Evolutionary conservation across 2,329 filamentous ascomycete genomes (phyloP), one percentile per base, ranked within the genome.

Genomic region (Epichloe sibirici): DNA sequence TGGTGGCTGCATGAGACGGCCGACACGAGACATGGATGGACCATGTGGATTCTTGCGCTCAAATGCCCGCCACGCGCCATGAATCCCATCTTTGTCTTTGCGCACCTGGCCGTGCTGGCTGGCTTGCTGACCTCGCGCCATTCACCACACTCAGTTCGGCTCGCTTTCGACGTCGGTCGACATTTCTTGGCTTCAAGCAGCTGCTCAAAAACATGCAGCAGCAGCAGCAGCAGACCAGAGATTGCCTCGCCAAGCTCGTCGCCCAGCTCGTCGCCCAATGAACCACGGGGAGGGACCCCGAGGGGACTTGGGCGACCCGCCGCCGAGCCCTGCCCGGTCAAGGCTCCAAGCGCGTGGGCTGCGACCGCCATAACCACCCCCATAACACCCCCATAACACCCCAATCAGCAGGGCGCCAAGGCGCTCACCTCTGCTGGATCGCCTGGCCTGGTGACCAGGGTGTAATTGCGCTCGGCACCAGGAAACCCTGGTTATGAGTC

Each of bases 391-490:
- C 31, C 17, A 23, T 25, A n/a, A 25, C 13, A 39, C 31, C 48
- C 52, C 45, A 54, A 54, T 54, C 52, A 51, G 52, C 48, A 51
- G 48, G 44, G 48, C 48, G 48, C 44, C 48, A 51, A 44, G 44
- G 48, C 48, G 48, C 44, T 2, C 37, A 13, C 37, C 12, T 13
- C 37, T 37, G 21, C 48, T 48, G 38, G n/a, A 53, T 51, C 52
- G 48, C 48, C 48, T 45, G 45, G 7, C 34, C 34, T 31, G 28
- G 39, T 48, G 52, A 53, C 52, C 43, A 43, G 47, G 47, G 51
- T 49, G 46, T 39, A 52, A 53, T 49, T 49, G 47, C 51, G 39
- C 43, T 53, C 46, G 47, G 51, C 51, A 37, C 38, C 39, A 51
- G 44, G 50, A 47, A 51, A 51, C 37, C 43, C 44, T 31, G 8